phyloP scores from a whole-genome alignment of 495 filamentous ascomycete genomes.

The Penicillium angulare region DNA sequence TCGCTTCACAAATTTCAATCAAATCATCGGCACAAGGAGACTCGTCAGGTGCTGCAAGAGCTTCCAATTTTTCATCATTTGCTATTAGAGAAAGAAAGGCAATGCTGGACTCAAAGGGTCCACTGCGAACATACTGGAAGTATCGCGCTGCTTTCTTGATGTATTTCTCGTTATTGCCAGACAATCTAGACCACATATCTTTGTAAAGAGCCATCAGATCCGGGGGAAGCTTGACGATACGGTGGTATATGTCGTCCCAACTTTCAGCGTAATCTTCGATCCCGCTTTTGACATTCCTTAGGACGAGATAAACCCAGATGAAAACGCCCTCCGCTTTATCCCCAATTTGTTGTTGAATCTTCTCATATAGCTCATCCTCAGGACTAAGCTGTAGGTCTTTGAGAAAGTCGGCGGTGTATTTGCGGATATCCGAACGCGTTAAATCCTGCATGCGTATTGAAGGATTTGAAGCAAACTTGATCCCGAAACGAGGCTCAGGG shows the following conservation, averaged over 20 bases:
- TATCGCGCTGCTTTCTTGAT: slow-evolving; percentile 3
- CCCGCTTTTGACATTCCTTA: background rate
- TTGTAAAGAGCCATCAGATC: background rate
- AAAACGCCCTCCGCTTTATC: background rate
- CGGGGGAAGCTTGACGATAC: background rate
- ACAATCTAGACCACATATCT: background rate
- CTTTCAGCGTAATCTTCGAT: background rate
- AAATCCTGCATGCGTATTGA: slow-evolving; percentile 4
- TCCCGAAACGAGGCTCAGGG: background rate
- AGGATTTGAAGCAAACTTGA: background rate
- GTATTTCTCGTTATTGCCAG: background rate
- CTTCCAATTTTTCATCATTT: background rate
- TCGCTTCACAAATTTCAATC: background rate
- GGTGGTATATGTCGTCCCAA: background rate
- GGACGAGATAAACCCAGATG: slow-evolving; percentile 3
- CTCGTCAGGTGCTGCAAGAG: background rate
- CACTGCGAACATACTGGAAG: background rate
- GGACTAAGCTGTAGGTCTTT: background rate
- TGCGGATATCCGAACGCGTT: background rate
- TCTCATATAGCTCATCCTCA: background rate
- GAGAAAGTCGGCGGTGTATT: background rate
- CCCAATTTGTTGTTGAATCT: background rate
- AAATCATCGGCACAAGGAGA: background rate
- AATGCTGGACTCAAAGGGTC: background rate
- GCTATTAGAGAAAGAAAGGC: background rate